Conservation (phyloP, 148 eudicot genomes). For the Rhododendron ovatum region DNA sequence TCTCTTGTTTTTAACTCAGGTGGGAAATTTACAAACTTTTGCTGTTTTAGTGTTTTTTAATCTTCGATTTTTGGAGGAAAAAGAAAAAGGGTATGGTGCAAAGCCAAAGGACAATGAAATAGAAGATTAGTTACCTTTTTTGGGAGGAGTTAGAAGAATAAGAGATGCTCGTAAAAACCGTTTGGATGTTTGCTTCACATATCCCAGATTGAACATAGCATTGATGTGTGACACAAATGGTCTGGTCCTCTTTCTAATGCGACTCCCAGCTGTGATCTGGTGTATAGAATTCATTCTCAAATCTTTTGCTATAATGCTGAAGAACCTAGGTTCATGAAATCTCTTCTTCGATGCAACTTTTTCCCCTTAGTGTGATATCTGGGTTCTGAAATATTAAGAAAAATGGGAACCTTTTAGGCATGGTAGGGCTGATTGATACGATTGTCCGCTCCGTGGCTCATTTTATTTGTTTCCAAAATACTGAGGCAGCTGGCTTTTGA, state of each 20-base stretch:
- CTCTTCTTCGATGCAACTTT: background rate
- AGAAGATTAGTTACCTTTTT: background rate
- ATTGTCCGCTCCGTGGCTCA: background rate
- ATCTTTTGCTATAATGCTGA: background rate
- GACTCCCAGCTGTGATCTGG: background rate
- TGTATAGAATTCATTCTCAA: background rate
- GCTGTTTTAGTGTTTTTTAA: background rate
- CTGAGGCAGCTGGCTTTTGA: background rate
- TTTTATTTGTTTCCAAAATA: background rate
- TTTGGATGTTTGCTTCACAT: background rate
- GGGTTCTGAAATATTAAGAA: background rate
- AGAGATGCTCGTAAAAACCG: background rate
- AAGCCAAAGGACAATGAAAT: background rate
- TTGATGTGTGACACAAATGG: background rate
- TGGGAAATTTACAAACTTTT: background rate
- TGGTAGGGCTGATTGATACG: background rate
- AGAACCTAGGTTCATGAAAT: background rate
- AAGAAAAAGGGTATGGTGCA: background rate
- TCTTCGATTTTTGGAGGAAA: background rate
- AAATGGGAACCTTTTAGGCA: background rate
- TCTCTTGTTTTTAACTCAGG: background rate
- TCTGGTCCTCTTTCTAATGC: background rate
- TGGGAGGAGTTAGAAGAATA: background rate
- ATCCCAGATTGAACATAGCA: background rate
- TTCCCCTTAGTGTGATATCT: background rate